These are phyloP conservation scores for Wickerhamiella nectarea DNA, from an alignment of 805 yeast genomes.

Conservation along the genomic window DNA sequence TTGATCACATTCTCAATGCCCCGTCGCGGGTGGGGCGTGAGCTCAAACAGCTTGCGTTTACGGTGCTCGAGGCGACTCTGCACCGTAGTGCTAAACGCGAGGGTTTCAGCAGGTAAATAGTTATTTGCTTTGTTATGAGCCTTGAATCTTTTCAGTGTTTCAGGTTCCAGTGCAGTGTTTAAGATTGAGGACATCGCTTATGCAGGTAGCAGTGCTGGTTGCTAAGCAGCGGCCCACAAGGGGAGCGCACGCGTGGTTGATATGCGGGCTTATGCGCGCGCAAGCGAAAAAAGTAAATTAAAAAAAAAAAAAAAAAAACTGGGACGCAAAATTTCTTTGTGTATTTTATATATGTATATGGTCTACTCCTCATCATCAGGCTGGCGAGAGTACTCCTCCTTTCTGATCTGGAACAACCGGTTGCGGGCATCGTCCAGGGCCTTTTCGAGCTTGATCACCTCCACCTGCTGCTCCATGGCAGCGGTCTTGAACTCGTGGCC, in stretches of 20 bases:
- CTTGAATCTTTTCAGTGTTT: no score
- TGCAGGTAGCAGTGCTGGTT: not conserved
- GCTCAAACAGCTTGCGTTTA: not conserved
- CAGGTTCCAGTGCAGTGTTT: no score
- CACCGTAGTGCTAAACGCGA: not conserved
- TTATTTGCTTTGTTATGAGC: not conserved
- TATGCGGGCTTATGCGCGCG: no score
- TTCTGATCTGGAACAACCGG: conserved; percentile 72
- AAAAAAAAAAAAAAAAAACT: no score
- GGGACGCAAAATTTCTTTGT: no score
- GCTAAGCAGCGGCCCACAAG: no score
- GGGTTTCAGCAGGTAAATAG: not conserved
- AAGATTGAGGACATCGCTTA: not conserved
- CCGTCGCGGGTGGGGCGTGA: not conserved
- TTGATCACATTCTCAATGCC: not conserved
- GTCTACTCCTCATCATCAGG: conserved; percentile 26
- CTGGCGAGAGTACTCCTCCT: conserved; percentile 58
- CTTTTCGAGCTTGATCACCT: conserved; percentile 70
- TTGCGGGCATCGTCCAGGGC: conserved; percentile 59
- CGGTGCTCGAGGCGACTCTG: not conserved
- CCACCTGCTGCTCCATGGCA: conserved; percentile 90
- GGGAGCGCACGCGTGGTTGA: no score
- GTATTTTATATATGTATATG: not conserved
- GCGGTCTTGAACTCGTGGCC: conserved; percentile 71
- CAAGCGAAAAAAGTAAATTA: no score